Evolutionary conservation across 2,329 filamentous ascomycete genomes (phyloP).

Genomic region (Paraphoma sp.): DNA sequence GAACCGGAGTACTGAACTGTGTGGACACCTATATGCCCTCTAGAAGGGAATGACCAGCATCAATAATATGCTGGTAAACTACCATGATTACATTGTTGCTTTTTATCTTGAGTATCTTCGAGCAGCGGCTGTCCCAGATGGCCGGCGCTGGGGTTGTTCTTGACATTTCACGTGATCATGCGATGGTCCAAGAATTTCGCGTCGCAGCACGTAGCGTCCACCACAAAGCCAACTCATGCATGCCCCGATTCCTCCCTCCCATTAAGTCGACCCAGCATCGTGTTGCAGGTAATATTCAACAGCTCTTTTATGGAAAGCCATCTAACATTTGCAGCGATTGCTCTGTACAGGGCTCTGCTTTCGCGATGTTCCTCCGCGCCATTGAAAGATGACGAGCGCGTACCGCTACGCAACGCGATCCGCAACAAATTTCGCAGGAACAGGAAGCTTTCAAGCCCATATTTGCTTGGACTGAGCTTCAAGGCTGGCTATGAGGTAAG

Average conservation of each 20-base stretch:
- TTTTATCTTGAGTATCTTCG: no score
- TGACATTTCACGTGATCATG: slow-evolving; percentile 29
- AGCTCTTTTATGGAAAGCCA: slow-evolving; percentile 3
- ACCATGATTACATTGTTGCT: neutral
- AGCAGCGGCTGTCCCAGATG: no score
- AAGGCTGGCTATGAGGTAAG: slow-evolving; percentile 70
- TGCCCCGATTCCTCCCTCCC: slow-evolving; percentile 55
- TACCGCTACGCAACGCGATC: slow-evolving; percentile 65
- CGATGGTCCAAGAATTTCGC: slow-evolving; percentile 20
- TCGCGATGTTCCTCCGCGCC: slow-evolving; percentile 62
- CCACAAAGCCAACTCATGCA: slow-evolving; percentile 40
- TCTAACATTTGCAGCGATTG: slow-evolving; percentile 59
- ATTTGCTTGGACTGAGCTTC: slow-evolving; percentile 68
- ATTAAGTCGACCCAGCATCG: slow-evolving; percentile 58
- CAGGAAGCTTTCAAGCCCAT: slow-evolving; percentile 62
- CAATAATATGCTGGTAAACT: neutral
- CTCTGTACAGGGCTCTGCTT: slow-evolving; percentile 75
- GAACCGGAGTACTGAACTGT: slow-evolving; percentile 33
- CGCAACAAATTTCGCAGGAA: slow-evolving; percentile 69
- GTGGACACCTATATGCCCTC: neutral
- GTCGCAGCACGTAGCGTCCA: neutral
- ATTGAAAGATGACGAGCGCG: slow-evolving; percentile 58
- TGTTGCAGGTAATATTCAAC: slow-evolving; percentile 54
- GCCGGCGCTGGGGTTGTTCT: neutral
- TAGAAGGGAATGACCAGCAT: neutral